Conservation (phyloP, 1,284 basidiomycete species). For the Ustilago crameri region DNA sequence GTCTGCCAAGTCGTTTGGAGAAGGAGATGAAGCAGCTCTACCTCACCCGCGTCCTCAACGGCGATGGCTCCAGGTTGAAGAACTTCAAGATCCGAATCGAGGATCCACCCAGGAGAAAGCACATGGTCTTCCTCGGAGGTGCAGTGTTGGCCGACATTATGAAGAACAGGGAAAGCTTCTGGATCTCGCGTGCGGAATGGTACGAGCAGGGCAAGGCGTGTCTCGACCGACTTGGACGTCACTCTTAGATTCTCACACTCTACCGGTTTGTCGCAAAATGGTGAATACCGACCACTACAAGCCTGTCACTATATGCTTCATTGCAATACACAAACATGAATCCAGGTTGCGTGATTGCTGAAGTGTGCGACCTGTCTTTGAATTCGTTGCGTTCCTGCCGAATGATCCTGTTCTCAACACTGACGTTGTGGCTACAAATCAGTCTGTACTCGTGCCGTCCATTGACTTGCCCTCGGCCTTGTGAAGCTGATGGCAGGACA, state of each 20-base stretch:
- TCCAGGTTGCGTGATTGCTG: too few species aligned
- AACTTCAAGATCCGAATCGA: slow-evolving; percentile 99
- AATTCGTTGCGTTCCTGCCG: too few species aligned
- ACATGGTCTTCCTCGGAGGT: slow-evolving; percentile 98
- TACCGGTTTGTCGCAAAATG: background rate
- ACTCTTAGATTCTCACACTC: slow-evolving; percentile 38
- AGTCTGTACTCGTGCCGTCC: too few species aligned
- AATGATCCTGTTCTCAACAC: too few species aligned
- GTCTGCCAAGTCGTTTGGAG: slow-evolving; percentile 92
- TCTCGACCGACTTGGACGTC: slow-evolving; percentile 63
- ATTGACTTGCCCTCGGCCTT: too few species aligned
- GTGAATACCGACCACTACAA: background rate
- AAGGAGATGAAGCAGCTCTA: slow-evolving; percentile 99
- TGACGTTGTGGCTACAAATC: too few species aligned
- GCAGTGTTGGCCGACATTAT: slow-evolving; percentile 88
- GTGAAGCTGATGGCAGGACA: too few species aligned
- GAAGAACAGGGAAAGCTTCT: slow-evolving; percentile 93
- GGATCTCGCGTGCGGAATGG: slow-evolving; percentile 70
- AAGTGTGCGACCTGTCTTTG: too few species aligned
- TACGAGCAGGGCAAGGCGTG: slow-evolving; percentile 65
- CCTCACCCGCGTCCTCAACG: slow-evolving; percentile 84
- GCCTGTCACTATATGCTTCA: background rate
- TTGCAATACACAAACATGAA: slow-evolving; percentile 15
- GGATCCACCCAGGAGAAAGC: slow-evolving; percentile 95
- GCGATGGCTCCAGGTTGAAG: slow-evolving; percentile 89